A percentile compares a stretch with the other conserved stretches of the same genome.
Evolutionary conservation across 1,284 basidiomycete genomes (phyloP).

Genomic region (Tilletia setariae): DNA sequence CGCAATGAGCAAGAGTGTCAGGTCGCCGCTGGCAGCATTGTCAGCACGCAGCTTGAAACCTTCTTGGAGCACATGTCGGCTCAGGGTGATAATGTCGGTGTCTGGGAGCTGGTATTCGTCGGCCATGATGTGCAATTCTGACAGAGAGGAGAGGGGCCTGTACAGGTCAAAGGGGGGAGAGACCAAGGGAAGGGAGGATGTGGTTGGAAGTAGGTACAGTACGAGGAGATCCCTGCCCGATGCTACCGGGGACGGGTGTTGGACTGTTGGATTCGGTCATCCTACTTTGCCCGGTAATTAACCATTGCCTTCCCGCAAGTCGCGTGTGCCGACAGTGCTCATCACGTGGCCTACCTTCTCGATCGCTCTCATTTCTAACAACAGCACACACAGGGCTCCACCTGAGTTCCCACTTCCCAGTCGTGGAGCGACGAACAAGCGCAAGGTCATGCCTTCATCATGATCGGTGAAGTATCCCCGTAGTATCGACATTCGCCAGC

Average conservation of each 20-base stretch:
- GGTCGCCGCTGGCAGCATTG: constrained; percentile 65
- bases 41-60: constrained; percentile 34
- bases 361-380: no score
- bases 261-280: not conserved
- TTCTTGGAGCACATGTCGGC: constrained; percentile 50
- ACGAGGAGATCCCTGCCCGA: not conserved
- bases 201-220: not conserved
- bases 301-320: no score
- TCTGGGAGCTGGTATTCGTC: constrained; percentile 40
- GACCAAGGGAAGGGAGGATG: not conserved
- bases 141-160: not conserved
- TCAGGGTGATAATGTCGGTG: constrained; percentile 52
- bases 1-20: constrained; percentile 88
- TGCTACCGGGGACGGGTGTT: not conserved
- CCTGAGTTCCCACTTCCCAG: not conserved
- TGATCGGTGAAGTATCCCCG: no score
- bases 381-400: no score
- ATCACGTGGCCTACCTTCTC: no score
- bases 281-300: not conserved
- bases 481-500: no score
- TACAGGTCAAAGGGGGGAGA: not conserved
- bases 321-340: no score
- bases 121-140: not conserved
- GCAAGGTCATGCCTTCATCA: no score
- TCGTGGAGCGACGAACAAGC: not conserved